Conservation (phyloP, 139 green algal genomes). For the Coelastrella sp. region DNA sequence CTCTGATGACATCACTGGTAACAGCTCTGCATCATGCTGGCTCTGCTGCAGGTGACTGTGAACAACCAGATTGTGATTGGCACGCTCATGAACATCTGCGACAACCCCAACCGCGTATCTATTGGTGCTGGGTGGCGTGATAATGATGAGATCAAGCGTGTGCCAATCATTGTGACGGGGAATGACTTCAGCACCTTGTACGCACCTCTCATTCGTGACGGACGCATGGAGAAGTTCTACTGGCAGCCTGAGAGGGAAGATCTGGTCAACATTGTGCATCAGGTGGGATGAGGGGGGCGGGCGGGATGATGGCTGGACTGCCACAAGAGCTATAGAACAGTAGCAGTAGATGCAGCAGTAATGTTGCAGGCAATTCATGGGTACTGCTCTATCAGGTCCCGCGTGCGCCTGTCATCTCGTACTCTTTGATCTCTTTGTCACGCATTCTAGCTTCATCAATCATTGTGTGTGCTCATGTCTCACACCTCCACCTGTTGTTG, state of each 20-base stretch:
- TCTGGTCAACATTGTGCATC: constrained; percentile 75
- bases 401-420: no score
- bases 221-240: constrained; percentile 84
- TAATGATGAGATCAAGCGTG: constrained; percentile 45
- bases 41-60: constrained; percentile 83
- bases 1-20: no score
- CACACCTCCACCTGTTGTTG: no score
- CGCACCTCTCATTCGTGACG: constrained; percentile 88
- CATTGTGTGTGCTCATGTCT: no score
- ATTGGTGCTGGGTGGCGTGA: constrained; percentile 75
- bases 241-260: constrained; percentile 85
- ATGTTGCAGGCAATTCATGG: background rate
- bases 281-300: background rate
- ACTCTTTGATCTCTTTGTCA: no score
- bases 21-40: no score
- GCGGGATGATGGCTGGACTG: no score
- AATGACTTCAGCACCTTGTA: constrained; percentile 93
- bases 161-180: constrained; percentile 65
- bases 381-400: no score
- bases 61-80: constrained; percentile 95
- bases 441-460: no score
- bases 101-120: constrained; percentile 83
- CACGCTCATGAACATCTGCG: constrained; percentile 94
- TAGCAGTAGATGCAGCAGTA: background rate
- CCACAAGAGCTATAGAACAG: background rate